Conservation (phyloP, 306 rosid genomes). For the barrel medic (Medicago truncatula) region DNA sequence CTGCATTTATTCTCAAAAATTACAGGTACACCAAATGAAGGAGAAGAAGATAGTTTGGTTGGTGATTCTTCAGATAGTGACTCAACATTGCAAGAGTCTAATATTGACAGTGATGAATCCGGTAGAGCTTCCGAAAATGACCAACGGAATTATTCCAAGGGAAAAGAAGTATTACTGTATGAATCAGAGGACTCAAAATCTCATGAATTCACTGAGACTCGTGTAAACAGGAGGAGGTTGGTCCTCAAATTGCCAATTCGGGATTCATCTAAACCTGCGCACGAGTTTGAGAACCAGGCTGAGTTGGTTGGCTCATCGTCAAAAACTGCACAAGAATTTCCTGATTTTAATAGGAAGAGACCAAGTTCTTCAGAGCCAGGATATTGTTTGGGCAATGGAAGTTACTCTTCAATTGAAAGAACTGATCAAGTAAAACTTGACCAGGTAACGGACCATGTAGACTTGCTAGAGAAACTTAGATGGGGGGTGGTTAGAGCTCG, state of each 20-base stretch:
- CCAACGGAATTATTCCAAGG: constrained; percentile 61
- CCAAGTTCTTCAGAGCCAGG: constrained; percentile 46
- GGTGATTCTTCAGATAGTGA: constrained; percentile 83
- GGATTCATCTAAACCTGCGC: constrained; percentile 54
- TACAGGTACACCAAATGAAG: constrained; percentile 76
- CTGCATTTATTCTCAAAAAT: constrained; percentile 81
- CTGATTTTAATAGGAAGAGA: constrained; percentile 44
- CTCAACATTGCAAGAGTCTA: constrained; percentile 67
- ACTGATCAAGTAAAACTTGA: constrained; percentile 46
- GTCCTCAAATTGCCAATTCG: constrained; percentile 74
- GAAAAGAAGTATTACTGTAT: constrained; percentile 67
- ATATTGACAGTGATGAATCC: constrained; percentile 82
- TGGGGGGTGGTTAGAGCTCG: constrained; percentile 92
- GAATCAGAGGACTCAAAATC: constrained; percentile 59
- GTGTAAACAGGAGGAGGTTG: constrained; percentile 65
- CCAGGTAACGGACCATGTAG: constrained; percentile 45
- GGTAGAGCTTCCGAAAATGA: constrained; percentile 58
- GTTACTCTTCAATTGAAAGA: constrained; percentile 47
- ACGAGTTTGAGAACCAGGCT: constrained; percentile 49
- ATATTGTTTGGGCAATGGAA: constrained; percentile 47
- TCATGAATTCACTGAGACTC: constrained; percentile 55
- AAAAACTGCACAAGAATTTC: constrained; percentile 55
- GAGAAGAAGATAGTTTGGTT: constrained; percentile 77
- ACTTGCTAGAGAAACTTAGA: constrained; percentile 64
- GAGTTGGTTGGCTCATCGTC: constrained; percentile 72